A percentile compares a stretch with the other conserved stretches of the same genome.
phyloP scores from a whole-genome alignment of 2,329 filamentous ascomycete genomes.

The Aspergillus sp. region DNA sequence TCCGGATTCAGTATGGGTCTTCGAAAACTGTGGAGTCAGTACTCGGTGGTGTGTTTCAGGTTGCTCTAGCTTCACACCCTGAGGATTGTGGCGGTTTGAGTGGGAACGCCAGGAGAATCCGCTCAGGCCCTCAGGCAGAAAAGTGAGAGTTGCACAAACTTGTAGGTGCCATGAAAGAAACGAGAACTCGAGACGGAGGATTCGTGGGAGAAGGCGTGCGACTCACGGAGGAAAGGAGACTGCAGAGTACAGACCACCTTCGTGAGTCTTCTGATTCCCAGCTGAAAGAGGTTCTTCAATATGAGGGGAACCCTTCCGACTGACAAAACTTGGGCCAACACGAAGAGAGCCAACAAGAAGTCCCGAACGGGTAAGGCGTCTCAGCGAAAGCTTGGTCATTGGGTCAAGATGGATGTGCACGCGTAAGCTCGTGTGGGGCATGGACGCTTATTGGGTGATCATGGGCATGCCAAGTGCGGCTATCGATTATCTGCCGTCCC shows the following conservation, averaged over 20 bases:
- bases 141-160: no score
- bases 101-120: conserved; percentile 24
- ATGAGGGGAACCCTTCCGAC: conserved; percentile 5
- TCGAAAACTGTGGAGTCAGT: not conserved
- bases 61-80: conserved; percentile 31
- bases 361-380: conserved; percentile 16
- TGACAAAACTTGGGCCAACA: not conserved
- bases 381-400: conserved; percentile 10
- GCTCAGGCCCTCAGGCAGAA: not conserved
- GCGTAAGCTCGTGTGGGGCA: conserved; percentile 34
- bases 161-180: not conserved
- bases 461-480: conserved; percentile 34
- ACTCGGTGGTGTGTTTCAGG: conserved; percentile 30
- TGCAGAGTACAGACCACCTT: not conserved
- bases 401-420: conserved; percentile 27
- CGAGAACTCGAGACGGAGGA: not conserved
- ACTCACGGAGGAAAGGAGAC: not conserved
- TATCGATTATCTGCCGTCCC: conserved; percentile 42
- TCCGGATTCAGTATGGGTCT: not conserved
- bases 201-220: not conserved
- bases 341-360: conserved; percentile 7
- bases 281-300: not conserved
- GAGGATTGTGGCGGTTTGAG: conserved; percentile 21
- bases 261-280: not conserved
- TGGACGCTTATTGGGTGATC: conserved; percentile 29